Percentiles rank a stretch among this genome's conserved stretches.
phyloP scores from a whole-genome alignment of 352 stramenopile species.

The Thraustotheca clavata region DNA sequence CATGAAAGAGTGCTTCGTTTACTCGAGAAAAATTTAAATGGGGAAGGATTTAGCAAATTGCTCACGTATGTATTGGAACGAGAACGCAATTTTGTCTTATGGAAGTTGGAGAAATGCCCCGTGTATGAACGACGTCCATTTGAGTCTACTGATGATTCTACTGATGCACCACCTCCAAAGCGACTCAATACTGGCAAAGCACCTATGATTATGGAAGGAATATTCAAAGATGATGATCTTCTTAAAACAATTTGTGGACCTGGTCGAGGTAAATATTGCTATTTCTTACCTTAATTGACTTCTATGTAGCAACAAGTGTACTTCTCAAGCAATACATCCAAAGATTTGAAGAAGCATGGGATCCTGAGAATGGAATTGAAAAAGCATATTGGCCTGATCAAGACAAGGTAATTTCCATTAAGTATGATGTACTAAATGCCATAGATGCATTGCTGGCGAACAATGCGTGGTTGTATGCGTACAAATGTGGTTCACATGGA shows the following conservation, averaged over 20 bases:
- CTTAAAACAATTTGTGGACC: slow-evolving; percentile 67
- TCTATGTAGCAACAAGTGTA: slow-evolving; percentile 42
- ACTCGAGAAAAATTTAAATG: slow-evolving; percentile 81
- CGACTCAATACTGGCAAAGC: neutral
- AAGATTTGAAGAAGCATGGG: slow-evolving; percentile 87
- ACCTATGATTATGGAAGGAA: neutral
- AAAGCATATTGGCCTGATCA: slow-evolving; percentile 94
- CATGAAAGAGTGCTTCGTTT: slow-evolving; percentile 65
- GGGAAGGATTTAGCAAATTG: slow-evolving; percentile 83
- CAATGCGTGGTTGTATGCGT: slow-evolving; percentile 71
- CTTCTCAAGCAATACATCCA: slow-evolving; percentile 75
- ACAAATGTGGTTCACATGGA: slow-evolving; percentile 63
- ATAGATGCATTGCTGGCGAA: slow-evolving; percentile 75
- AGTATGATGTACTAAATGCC: neutral
- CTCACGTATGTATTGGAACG: slow-evolving; percentile 76
- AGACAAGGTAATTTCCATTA: slow-evolving; percentile 40
- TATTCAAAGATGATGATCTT: slow-evolving; percentile 30
- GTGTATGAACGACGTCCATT: slow-evolving; percentile 51
- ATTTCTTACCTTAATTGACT: neutral
- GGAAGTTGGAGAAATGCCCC: slow-evolving; percentile 85
- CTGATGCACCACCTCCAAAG: slow-evolving; percentile 9
- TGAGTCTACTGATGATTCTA: slow-evolving; percentile 18
- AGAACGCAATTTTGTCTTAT: slow-evolving; percentile 86
- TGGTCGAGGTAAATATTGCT: slow-evolving; percentile 33
- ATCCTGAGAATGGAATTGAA: slow-evolving; percentile 94